Base-by-base conservation (phyloP, 2,329 filamentous ascomycete genomes). In the Juglanconis sp. region DNA sequence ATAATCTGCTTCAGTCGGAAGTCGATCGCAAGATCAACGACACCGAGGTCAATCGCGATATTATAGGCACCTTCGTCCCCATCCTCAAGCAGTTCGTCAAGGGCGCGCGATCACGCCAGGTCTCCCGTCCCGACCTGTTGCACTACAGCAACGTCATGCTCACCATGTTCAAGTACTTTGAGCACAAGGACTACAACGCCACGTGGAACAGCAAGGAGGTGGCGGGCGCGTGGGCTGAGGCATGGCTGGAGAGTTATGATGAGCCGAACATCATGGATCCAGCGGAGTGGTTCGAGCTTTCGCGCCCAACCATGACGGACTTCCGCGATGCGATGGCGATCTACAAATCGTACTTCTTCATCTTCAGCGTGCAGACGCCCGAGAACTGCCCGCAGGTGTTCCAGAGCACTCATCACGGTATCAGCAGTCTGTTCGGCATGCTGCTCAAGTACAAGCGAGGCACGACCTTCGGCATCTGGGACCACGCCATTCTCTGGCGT, bases 321-420 rank as follows among this genome's bases (percentile, higher is more conserved):
- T 73, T 74, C 57, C 67, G 69, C 30, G 69, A 72, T 42, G 70
- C 72, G 1, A 64, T 76, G 53, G 68, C 70, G 50, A 68, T 76
- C 59, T 76, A 73, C 65, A 68, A 72, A 57, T 74, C 80, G 38
- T 81, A 75, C 61, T 74, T 81, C 56, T 80, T 85, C 73, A 82
- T 85, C 63, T 85, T 85, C 71, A 82, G 81, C 1, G 81, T 85
- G 48, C 79, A 80, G 3, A 78, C 84, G 10, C 82, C 82, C 0
- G 81, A 84, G 50, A 79, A 80, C 62, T 80, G 83, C 32, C 84
- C 84, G 0, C 77, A 76, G n/a, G 81, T 87, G 4, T 87, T 86
- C 68, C 84, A 87, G 69, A 83, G 83, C 35, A 86, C 84, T 3
- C 84, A 87, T 66, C 84, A 87, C 70, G 83, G 81, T 61, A 82